Evolutionary conservation across 139 green algal genomes (phyloP).

Genomic region (Chlamydomonas eustigma): DNA sequence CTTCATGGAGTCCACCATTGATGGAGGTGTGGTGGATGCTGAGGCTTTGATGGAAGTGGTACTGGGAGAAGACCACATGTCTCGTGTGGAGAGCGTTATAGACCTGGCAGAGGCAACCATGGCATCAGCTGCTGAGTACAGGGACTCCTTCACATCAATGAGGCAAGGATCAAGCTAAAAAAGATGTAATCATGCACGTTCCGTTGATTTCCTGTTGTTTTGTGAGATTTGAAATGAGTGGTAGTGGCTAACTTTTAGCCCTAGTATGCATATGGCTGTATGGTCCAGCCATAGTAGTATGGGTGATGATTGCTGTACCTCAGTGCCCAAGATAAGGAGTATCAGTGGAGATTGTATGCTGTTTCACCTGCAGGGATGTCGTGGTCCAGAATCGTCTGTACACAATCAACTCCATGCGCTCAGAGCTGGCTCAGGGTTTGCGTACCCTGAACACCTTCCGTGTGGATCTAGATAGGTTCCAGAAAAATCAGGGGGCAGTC

Average conservation of each 20-base stretch:
- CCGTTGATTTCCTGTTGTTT: too few relatives aligned
- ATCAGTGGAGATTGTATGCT: background rate
- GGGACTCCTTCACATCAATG: background rate
- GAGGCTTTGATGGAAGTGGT: conserved; percentile 51
- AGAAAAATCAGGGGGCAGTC: too few relatives aligned
- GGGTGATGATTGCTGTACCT: too few relatives aligned
- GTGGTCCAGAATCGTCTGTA: conserved; percentile 22
- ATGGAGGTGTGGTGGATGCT: conserved; percentile 22
- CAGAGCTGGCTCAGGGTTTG: conserved; percentile 13
- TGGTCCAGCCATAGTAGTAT: too few relatives aligned
- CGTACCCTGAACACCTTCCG: background rate
- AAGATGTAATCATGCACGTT: too few relatives aligned
- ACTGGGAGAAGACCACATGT: conserved; percentile 26
- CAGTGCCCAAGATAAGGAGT: too few relatives aligned
- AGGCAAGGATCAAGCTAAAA: background rate
- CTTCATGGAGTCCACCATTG: conserved; percentile 39
- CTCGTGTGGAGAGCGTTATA: background rate
- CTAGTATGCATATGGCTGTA: too few relatives aligned
- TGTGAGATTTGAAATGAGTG: too few relatives aligned
- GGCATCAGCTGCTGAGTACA: background rate
- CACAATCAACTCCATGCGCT: conserved; percentile 13
- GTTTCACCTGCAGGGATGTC: conserved; percentile 24
- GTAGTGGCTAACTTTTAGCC: too few relatives aligned
- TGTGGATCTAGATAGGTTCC: too few relatives aligned
- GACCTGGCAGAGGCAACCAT: background rate